A percentile compares a stretch with the other conserved stretches of the same genome.
These are phyloP conservation scores for Metschnikowia aberdeeniae DNA, from an alignment of 805 yeast species.

Conservation along the genomic window DNA sequence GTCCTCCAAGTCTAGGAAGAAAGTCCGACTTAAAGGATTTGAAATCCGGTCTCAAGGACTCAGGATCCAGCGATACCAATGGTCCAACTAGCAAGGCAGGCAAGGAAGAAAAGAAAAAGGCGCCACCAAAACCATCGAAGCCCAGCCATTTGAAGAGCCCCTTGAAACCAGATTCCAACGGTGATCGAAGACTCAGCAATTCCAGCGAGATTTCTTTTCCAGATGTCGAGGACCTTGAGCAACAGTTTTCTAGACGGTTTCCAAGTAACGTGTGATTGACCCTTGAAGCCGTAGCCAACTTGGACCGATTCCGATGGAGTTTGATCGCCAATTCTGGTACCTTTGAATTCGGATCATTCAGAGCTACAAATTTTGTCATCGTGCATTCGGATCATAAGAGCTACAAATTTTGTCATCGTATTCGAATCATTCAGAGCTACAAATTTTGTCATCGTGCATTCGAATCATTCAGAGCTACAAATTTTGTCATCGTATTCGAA, in stretches of 20 bases:
- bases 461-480: too few relatives aligned
- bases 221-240: constrained; percentile 58
- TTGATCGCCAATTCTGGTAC: too few relatives aligned
- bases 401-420: too few relatives aligned
- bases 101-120: constrained; percentile 23
- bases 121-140: constrained; percentile 63
- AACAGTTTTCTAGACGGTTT: constrained; percentile 51
- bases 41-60: not conserved
- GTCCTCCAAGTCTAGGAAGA: constrained; percentile 25
- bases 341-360: too few relatives aligned
- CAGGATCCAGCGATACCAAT: not conserved
- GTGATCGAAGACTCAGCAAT: constrained; percentile 26
- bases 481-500: too few relatives aligned
- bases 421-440: too few relatives aligned
- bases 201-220: constrained; percentile 43
- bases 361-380: too few relatives aligned
- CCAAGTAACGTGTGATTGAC: constrained; percentile 51
- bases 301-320: too few relatives aligned
- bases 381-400: too few relatives aligned
- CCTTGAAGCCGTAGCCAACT: not conserved
- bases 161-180: not conserved
- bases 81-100: not conserved
- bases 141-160: constrained; percentile 46
- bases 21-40: not conserved
- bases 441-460: too few relatives aligned